Base-by-base conservation (phyloP, 179 eudicot species). In the Carnegiea gigantea region DNA sequence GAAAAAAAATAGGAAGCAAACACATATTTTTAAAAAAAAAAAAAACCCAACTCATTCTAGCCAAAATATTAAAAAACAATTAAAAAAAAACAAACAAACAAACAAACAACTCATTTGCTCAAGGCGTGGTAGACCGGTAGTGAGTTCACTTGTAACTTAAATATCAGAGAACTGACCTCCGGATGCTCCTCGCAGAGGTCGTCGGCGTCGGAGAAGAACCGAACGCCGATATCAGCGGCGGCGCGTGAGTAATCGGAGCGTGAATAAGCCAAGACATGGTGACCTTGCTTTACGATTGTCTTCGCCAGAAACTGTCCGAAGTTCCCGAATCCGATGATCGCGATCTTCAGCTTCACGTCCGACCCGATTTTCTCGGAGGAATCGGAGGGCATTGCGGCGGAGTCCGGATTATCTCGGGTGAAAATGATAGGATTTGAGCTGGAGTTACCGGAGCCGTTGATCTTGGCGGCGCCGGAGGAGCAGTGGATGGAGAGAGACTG, bases 171-270 rank as follows among this genome's bases (percentile, higher is more conserved):
- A 30, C 73, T 18, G 36, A 88, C 90, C 82, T 88, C 84, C 20
- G 88, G 88, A 51, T 88, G 88, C 44, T 85, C 86, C 46, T 85
- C 88, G 28, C 90, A 87, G 15, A 88, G 80, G 30, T 86, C 88
- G 77, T 85, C 79, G 24, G 85, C 78, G 51, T 85, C 86, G 10
- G 70, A 36, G 59, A 83, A 88, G 75, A 81, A 88, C 57, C 79
- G 57, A 43, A 82, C 86, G 17, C 90, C 88, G 24, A 85, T 79
- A 6, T 83, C 70, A 11, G 72, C 49, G 2, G 88, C 85, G 3
- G 43, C 51, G 1, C 57, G 74, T 13, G 89, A 83, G 80, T 88
- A 79, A 38, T 85, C 79, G 0, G 88, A 78, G 3, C 88, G 77
- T 13, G 90, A 88, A 68, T 83, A 76, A 12, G 90, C 90, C 67